Base-by-base conservation (phyloP, 768 basidiomycete genomes). In the Boletus eberwhitei region DNA sequence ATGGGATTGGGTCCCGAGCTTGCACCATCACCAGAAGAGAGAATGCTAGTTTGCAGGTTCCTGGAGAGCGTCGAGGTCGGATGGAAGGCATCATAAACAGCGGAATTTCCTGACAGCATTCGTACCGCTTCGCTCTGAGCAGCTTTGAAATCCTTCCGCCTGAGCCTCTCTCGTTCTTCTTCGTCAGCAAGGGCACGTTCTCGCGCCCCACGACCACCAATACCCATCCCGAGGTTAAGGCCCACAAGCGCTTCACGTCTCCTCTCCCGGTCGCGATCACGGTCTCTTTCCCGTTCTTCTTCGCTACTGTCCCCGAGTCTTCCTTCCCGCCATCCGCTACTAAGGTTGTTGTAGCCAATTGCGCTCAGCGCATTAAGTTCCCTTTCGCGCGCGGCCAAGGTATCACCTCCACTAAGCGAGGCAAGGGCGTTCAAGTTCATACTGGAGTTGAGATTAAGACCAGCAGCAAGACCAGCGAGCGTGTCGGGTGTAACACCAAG, bases 1-100 rank as follows among this genome's bases (percentile, higher is more conserved):
- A 67, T 43, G 2, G 67, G 50, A 37, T 57, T 69, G 5, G 60
- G 37, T 26, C 63, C 63, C 1, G 41, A 31, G 22, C 41, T 51
- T 22, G 50, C 31, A 6, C 55, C 50, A 38, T 71, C 71, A 17
- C 61, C 53, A 17, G 69, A 39, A 36, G 67, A 62, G 19, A 71
- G 57, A 50, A 67, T 43, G 29, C 55, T 55, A 13, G 56, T 39
- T n/a, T 70, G 70, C 26, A 56, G 39, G 39, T 58, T 68, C 59
- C 71, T 63, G 16, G 70, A 59, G 24, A 64, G 26, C 8, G 64
- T 17, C 2, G 75, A 76, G 1, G 86, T 79, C 1, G 85, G 82
- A 66, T 91, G 86, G 74, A 92, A 93, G 2, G 89, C 86, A 63
- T 93, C 90, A 65, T 82, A 92, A 2, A 87, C 80, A 22, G 75